Evolutionary conservation across 2,329 filamentous ascomycete genomes (phyloP), one percentile per base, ranked within the genome.

Genomic region (Nothomitra cinnamomea): DNA sequence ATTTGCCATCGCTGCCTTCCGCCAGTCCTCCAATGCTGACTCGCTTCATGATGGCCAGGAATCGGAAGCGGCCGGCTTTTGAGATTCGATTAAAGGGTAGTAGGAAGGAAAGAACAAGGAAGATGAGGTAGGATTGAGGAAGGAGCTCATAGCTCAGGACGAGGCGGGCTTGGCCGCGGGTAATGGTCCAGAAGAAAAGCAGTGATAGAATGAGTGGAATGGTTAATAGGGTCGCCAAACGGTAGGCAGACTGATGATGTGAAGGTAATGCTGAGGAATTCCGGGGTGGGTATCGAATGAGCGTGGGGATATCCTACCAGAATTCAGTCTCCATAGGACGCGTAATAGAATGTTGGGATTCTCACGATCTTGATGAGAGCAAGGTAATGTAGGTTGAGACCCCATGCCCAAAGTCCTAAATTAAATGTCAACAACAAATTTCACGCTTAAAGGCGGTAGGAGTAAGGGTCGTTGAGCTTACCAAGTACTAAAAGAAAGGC

Each of bases 391-490:
- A 96, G 79, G 70, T 95, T 96, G 61, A 85, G 69, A 59, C 83
- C 88, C 88, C 90, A 98, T 65, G 87, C 88, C 90, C 90, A 96
- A 63, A 94, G 82, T 60, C 87, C 88, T 94, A 59, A 51, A 10
- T 51, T 45, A 36, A 50, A 40, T 8, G 51, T 51, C 21, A 21
- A 58, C 35, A 56, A 60, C 56, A 50, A 52, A 53, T 49, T 32
- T 32, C 15, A 15, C 2, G n/a, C n/a, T 12, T 24, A 2, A 17
- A 49, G 12, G 21, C n/a, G 7, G 17, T 13, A 41, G 7, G 15
- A 41, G 38, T 13, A 41, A 41, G 19, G 25, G 41, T 43, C 24
- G 48, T 43, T 17, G 25, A 53, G 48, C 75, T 58, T 73, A 94
- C 88, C 90, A 58, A 94, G 72, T 53, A 94, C 83, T 58, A 92